Base-by-base conservation (phyloP, 2,329 filamentous ascomycete species). In the Apiospora saccharicola region DNA sequence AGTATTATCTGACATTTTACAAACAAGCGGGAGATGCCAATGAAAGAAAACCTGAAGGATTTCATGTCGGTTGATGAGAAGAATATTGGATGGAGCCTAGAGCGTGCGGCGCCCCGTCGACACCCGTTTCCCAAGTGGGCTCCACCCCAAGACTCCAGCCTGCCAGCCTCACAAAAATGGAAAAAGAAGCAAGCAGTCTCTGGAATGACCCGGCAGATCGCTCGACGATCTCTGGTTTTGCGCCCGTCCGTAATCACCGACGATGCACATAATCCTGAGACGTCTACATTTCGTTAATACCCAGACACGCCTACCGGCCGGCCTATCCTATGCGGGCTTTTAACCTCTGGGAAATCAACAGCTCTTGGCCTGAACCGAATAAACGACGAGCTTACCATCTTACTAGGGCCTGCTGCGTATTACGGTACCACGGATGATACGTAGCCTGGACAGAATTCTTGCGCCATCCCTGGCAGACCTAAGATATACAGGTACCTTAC, bases 381-480 rank as follows among this genome's bases (percentile, higher is more conserved):
- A 41, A 64, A 41, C 41, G 57, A 61, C 30, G 53, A 61, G 53
- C 53, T 37, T 34, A 37, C 53, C 30, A 61, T 30, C 53, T 37
- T 34, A 37, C 53, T 19, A 61, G 53, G 51, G 51, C 53, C 53
- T 61, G 53, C 19, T 61, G 30, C 53, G 53, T 61, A 37, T 61
- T 61, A 61, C 53, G 30, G 53, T 34, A n/a, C 34, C 14, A n/a
- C 34, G 22, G 34, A 64, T 64, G 57, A 22, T 64, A 64, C 34
- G 57, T 64, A 64, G 30, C 14, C 34, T 61, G 53, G 26, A 61
- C 53, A 61, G 53, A 47, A 68, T 68, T 47, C 24, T 68, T 16
- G 67, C 67, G 67, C 67, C 24, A 69, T 69, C 68, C 68, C 68
- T 69, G 68, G 46, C 30, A 51, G 68, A 69, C 53, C 68, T 69